Base-by-base conservation (phyloP, 257 asterid species). In the Thymus quinquecostatus region DNA sequence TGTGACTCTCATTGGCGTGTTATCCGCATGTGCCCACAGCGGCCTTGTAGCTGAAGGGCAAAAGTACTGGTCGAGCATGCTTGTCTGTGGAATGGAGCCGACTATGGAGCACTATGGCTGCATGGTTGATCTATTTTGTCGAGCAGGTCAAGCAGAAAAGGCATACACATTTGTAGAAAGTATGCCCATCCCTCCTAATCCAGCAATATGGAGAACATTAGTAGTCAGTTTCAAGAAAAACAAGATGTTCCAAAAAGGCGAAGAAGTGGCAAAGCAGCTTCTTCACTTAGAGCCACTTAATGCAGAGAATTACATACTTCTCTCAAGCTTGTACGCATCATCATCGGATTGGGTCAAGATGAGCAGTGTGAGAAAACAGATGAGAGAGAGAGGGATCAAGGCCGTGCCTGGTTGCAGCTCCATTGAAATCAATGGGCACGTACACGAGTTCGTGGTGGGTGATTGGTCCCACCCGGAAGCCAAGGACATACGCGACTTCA, bases 31-130 rank as follows among this genome's bases (percentile, higher is more conserved):
- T 61, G 89, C 92, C 7, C 91, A 87, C 47, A 79, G 84, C 30
- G 89, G 94, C 60, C 80, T 84, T 50, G 85, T 89, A 50, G 74
- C 77, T 0, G 84, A 84, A 34, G 95, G 95, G 50, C 77, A 63
- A 77, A 82, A 70, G 77, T 86, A 82, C 60, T 87, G 96, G 93
- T 75, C 86, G 2, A 51, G 70, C 78, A 84, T 89, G 94, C 51
- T 82, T 1, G 78, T 68, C 9, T 81, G 82, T 14, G 86, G 87
- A n/a, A 82, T 87, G n/a, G 88, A 84, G 47, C 94, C 94, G 8
- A 82, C 92, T 28, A 75, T 82, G 83, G 96, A 89, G 86, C 89
- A 87, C 54, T 89, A 87, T 60, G 85, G 91, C 68, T 85, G 89
- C 85, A 83, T 89, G 91, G 91, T 87, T 0, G 95, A 86, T 84